Evolutionary conservation across 345 rosid species (phyloP).

Genomic region (Murraya koenigii): DNA sequence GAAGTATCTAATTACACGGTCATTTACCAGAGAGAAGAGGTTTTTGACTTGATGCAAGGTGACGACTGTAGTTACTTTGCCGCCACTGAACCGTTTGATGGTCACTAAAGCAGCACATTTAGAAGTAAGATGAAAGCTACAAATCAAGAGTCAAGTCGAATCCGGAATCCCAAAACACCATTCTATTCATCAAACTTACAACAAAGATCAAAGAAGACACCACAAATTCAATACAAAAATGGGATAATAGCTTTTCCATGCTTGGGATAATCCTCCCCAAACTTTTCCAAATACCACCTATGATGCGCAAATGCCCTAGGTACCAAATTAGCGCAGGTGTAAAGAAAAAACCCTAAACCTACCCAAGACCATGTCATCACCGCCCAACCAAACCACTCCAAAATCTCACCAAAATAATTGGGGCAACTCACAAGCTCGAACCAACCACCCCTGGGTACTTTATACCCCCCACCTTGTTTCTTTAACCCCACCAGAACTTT

Average conservation of each 20-base stretch:
- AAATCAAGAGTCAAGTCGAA: too few relatives aligned
- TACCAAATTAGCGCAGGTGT: constrained; percentile 71
- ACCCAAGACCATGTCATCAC: constrained; percentile 86
- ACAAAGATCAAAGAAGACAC: too few relatives aligned
- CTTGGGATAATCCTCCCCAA: constrained; percentile 71
- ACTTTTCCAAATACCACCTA: constrained; percentile 70
- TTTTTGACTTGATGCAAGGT: too few relatives aligned
- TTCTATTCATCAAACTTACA: too few relatives aligned
- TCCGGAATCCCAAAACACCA: too few relatives aligned
- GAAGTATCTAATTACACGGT: too few relatives aligned
- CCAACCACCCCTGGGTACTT: constrained; percentile 77
- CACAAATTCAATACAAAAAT: constrained; percentile 38
- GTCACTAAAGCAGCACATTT: too few relatives aligned
- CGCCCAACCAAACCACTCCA: constrained; percentile 92
- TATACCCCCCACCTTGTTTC: constrained; percentile 62
- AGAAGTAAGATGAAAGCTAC: too few relatives aligned
- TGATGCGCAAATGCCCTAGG: constrained; percentile 78
- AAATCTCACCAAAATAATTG: constrained; percentile 76
- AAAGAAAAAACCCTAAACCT: constrained; percentile 71
- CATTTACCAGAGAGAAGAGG: too few relatives aligned
- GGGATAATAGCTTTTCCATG: constrained; percentile 76
- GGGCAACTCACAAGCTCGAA: constrained; percentile 88
- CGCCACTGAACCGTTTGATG: too few relatives aligned
- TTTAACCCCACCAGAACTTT: constrained; percentile 59
- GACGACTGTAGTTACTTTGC: too few relatives aligned